Conservation (phyloP, 1,284 basidiomycete species). For the Sparassis latifolia region DNA sequence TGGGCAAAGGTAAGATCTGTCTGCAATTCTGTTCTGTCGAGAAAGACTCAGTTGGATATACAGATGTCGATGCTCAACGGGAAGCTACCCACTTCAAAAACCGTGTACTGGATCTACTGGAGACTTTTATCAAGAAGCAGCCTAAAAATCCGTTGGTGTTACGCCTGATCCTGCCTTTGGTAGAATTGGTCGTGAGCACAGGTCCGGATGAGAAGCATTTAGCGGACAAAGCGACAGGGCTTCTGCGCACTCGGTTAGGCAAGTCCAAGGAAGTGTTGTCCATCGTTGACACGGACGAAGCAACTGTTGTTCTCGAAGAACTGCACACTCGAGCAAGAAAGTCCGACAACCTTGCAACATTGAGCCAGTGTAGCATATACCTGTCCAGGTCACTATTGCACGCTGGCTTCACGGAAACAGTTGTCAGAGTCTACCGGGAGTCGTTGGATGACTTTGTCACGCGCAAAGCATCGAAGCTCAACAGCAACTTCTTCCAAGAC, state of each 20-base stretch:
- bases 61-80: slow-evolving; percentile 62
- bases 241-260: slow-evolving; percentile 69
- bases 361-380: slow-evolving; percentile 72
- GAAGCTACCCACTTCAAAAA: slow-evolving; percentile 94
- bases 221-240: slow-evolving; percentile 76
- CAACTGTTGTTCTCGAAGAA: slow-evolving; percentile 48
- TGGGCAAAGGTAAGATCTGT: slow-evolving; percentile 47
- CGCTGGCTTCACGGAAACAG: slow-evolving; percentile 32
- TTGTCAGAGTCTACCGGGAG: slow-evolving; percentile 53
- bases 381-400: slow-evolving; percentile 56
- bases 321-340: slow-evolving; percentile 75
- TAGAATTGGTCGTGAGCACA: slow-evolving; percentile 64
- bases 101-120: slow-evolving; percentile 88
- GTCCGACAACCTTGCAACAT: slow-evolving; percentile 55
- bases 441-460: slow-evolving; percentile 77
- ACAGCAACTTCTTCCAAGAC: slow-evolving; percentile 73
- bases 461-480: slow-evolving; percentile 76
- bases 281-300: slow-evolving; percentile 39
- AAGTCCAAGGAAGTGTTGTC: slow-evolving; percentile 68
- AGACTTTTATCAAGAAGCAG: slow-evolving; percentile 77
- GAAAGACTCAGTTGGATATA: not conserved
- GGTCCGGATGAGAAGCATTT: slow-evolving; percentile 79
- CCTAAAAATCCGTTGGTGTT: slow-evolving; percentile 61
- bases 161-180: slow-evolving; percentile 68
- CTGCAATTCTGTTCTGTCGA: not conserved